Percentiles rank a stretch among this genome's conserved stretches.
phyloP scores from a whole-genome alignment of 2,329 filamentous ascomycete genomes.

The Hypocrella siamensis region DNA sequence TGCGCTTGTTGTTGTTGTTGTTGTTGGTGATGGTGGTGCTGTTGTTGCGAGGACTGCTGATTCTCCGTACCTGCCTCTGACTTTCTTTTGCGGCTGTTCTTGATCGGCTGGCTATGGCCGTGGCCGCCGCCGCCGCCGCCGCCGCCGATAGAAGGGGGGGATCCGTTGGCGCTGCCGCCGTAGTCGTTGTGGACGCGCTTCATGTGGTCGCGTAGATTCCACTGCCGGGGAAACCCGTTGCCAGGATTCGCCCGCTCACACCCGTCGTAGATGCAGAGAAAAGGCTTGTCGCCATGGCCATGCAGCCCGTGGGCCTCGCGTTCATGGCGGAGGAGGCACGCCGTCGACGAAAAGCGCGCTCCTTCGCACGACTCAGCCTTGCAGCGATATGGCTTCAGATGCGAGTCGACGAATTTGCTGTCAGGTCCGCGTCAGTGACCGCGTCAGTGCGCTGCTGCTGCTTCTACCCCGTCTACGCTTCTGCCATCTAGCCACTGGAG shows the following conservation, averaged over 20 bases:
- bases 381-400: conserved; percentile 92
- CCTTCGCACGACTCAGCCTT: conserved; percentile 72
- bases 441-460: neutral
- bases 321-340: conserved; percentile 86
- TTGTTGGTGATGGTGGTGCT: neutral
- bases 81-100: conserved; percentile 44
- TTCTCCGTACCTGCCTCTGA: conserved; percentile 28
- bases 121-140: too few species aligned
- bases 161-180: conserved; percentile 24
- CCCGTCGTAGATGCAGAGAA: conserved; percentile 73
- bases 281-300: conserved; percentile 83
- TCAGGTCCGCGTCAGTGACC: neutral
- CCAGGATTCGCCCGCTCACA: conserved; percentile 72
- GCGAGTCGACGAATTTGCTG: conserved; percentile 95
- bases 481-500: too few species aligned
- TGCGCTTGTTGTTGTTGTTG: neutral
- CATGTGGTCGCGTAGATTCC: conserved; percentile 97
- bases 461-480: too few species aligned
- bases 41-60: neutral
- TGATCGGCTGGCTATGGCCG: too few species aligned
- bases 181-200: conserved; percentile 71
- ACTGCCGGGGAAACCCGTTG: conserved; percentile 85
- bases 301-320: conserved; percentile 93
- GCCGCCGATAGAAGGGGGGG: conserved; percentile 19
- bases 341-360: conserved; percentile 85